Evolutionary conservation across 495 filamentous ascomycete genomes (phyloP), one percentile per base, ranked within the genome.

Genomic region (Penicillium canescens): DNA sequence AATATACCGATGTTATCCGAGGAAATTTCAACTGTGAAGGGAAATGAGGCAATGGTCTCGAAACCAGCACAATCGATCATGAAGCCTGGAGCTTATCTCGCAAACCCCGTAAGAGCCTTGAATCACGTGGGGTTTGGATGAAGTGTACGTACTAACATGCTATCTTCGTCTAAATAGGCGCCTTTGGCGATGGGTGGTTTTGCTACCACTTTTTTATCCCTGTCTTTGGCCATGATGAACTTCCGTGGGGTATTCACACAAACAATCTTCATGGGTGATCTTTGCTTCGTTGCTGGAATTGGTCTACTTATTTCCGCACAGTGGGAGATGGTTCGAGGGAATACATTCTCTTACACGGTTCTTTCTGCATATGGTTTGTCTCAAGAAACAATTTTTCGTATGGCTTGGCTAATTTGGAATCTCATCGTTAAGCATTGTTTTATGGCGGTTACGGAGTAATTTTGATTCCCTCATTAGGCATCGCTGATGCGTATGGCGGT

Each of bases 381-480:
- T 42, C 41, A 40, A 12, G 28, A 24, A 26, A 21, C 31, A 31
- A 7, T 11, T 13, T 26, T 36, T 23, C 59, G 62, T 52, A 31
- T 40, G 56, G 16, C 60, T 35, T 13, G 63, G 59, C 2, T 66
- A 61, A 31, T 16, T 38, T 35, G 13, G 23, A 38, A 34, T 10
- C 33, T 21, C 21, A 11, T 35, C 14, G 8, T 35, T 28, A 16
- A 66, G 63, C 54, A 16, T 40, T 60, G 11, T 66, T 53, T 35
- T 66, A 62, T 28, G 60, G 44, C 4, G 63, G 59, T 1, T 66
- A 66, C 24, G 63, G 63, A 6, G 63, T 54, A 13, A 47, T 58
- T 5, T 31, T 66, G 11, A 61, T 58, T 28, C 63, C 63, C 13
- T 39, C 57, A 4, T 49, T 66, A 18, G 63, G 63, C 13, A 45